These are phyloP conservation scores for Hibiscus mutabilis DNA, from an alignment of 345 rosid species.

Conservation along the genomic window DNA sequence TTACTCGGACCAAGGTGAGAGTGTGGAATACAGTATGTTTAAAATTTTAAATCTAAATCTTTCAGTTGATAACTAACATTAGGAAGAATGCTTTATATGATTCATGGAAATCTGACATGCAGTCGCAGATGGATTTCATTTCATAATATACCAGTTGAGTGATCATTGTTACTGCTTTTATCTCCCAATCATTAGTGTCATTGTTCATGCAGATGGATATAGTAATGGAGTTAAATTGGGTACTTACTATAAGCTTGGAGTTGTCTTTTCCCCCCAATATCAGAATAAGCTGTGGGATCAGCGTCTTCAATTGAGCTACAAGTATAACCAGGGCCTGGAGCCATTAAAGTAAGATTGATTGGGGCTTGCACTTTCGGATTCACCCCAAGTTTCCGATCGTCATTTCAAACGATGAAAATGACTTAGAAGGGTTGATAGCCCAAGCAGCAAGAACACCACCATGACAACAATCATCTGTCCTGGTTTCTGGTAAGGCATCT, in stretches of 20 bases:
- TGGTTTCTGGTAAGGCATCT: constrained; percentile 21
- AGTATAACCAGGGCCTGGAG: constrained; percentile 52
- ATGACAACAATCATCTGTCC: constrained; percentile 36
- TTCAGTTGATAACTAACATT: too few species aligned
- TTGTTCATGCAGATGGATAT: not conserved
- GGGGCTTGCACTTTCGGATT: constrained; percentile 29
- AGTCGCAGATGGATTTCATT: too few species aligned
- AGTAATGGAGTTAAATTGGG: not conserved
- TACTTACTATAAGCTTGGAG: constrained; percentile 49
- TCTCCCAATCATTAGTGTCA: too few species aligned
- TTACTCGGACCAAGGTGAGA: not conserved
- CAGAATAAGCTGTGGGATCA: constrained; percentile 32
- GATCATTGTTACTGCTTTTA: too few species aligned
- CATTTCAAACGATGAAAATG: constrained; percentile 45
- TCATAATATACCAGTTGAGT: too few species aligned
- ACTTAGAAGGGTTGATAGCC: constrained; percentile 40
- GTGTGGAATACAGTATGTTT: not conserved
- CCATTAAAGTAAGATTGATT: constrained; percentile 35
- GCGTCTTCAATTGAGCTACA: constrained; percentile 36
- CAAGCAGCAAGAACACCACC: constrained; percentile 41
- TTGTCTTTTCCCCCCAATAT: constrained; percentile 42
- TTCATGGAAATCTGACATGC: too few species aligned
- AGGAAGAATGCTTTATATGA: too few species aligned
- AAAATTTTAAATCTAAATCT: too few species aligned
- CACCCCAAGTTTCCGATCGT: constrained; percentile 31